A percentile compares a stretch with the other conserved stretches of the same genome.
Evolutionary conservation across 345 rosid species (phyloP).

Genomic region (Brassica nigra): DNA sequence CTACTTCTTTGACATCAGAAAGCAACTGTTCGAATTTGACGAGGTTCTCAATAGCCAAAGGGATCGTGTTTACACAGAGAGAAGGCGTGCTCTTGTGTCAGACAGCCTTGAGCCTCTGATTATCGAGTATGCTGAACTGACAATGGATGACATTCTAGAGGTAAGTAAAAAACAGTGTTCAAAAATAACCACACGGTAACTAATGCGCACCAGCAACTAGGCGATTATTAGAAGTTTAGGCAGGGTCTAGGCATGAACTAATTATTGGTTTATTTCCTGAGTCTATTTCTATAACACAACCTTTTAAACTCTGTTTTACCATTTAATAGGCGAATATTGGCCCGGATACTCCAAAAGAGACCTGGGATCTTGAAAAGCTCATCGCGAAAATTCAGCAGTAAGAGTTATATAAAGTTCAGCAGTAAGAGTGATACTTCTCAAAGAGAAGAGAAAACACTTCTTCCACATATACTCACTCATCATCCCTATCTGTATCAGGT

Average conservation of each 20-base stretch:
- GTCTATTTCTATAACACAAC: neutral
- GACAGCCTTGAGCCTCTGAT: conserved; percentile 80
- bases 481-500: conserved; percentile 48
- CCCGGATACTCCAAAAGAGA: conserved; percentile 64
- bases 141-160: conserved; percentile 97
- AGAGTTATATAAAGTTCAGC: conserved; percentile 69
- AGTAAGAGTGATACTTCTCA: conserved; percentile 52
- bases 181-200: no score
- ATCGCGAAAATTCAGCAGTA: conserved; percentile 92
- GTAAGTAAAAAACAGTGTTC: conserved; percentile 38
- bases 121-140: conserved; percentile 93
- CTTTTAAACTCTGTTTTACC: conserved; percentile 6
- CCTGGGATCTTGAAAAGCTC: conserved; percentile 92
- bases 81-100: conserved; percentile 91
- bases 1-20: conserved; percentile 90
- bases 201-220: no score
- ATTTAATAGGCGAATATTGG: conserved; percentile 79
- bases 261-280: neutral
- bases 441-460: conserved; percentile 1
- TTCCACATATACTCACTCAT: conserved; percentile 13
- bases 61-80: conserved; percentile 93
- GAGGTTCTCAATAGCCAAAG: conserved; percentile 98
- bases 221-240: no score
- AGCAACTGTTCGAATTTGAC: conserved; percentile 91
- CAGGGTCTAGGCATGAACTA: no score